Base-by-base conservation (phyloP, 2,329 filamentous ascomycete species). In the Ophidiomyces ophidiicola region DNA sequence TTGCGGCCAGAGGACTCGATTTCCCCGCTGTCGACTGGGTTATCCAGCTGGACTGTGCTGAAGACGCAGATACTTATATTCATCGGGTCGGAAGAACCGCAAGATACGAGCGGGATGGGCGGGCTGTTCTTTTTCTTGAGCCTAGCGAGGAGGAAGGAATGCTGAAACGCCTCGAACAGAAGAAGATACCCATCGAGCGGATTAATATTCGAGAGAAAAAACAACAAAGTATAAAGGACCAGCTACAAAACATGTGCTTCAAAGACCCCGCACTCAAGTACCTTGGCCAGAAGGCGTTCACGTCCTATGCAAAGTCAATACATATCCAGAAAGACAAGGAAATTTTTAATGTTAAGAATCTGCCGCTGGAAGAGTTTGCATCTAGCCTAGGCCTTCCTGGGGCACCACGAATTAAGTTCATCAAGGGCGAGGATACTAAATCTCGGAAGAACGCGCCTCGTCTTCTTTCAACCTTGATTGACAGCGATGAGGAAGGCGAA, bases 21-120 rank as follows among this genome's bases (percentile, higher is more conserved):
- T 96, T 98, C 55, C 90, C 90, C 0, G 80, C 86, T 2, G 90
- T 98, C 0, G 90, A 98, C 58, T 98, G 90, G 82, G 90, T 98
- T 4, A 85, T 98, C n/a, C 90, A 98, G 57, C 72, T 84, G n/a
- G 90, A 98, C 58, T 93, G 84, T 49, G 90, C 90, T 0, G 90
- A 98, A 59, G 88, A 98, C 58, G 82, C 83, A 3, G 90, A 96
- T 53, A 98, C 90, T 0, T 98, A 98, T 54, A 96, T 98, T 50
- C 90, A 98, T 62, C 78, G 90, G 43, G 88, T 94, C 3, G 90
- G 90, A 1, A 76, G 90, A 20, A 96, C 90, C 12, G 90, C 90
- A n/a, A 76, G 88, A 15, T 96, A 92, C 58, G 80, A 94, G 53
- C 80, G 82, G 47, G 76, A 84, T 38, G 90, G 90, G 5, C 77